phyloP scores from a whole-genome alignment of 352 stramenopile genomes.

The Peronospora belbahrii region DNA sequence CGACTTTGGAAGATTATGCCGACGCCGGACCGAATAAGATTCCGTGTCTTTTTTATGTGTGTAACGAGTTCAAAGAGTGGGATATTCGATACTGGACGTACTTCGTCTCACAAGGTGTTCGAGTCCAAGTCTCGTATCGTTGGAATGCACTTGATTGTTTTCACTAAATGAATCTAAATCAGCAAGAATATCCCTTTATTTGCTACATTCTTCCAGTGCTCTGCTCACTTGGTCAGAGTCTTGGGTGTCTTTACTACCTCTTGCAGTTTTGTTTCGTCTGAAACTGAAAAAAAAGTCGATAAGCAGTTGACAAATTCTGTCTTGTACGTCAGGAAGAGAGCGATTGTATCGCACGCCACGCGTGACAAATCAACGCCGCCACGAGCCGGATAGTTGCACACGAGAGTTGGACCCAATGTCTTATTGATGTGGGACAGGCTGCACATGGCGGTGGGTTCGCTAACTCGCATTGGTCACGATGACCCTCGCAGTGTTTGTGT shows the following conservation, averaged over 20 bases:
- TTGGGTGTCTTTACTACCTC: too few relatives aligned
- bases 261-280: too few relatives aligned
- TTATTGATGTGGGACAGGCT: conserved; percentile 23
- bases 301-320: background rate
- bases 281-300: background rate
- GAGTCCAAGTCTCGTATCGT: conserved; percentile 16
- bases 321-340: background rate
- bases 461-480: background rate
- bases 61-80: conserved; percentile 14
- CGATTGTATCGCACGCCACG: conserved; percentile 10
- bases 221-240: too few relatives aligned
- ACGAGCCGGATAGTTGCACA: conserved; percentile 5
- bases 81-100: conserved; percentile 15
- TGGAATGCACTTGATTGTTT: conserved; percentile 6
- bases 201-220: background rate
- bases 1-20: conserved; percentile 24
- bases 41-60: conserved; percentile 7
- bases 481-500: background rate
- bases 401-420: conserved; percentile 7
- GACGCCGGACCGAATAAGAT: conserved; percentile 21
- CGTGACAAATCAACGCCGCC: conserved; percentile 11
- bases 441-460: conserved; percentile 5
- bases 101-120: background rate
- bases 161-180: background rate
- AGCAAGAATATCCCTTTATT: background rate